These are phyloP conservation scores for Polytrichum formosum DNA, from an alignment of 225 moss, liverwort and hornwort species.

Conservation along the genomic window DNA sequence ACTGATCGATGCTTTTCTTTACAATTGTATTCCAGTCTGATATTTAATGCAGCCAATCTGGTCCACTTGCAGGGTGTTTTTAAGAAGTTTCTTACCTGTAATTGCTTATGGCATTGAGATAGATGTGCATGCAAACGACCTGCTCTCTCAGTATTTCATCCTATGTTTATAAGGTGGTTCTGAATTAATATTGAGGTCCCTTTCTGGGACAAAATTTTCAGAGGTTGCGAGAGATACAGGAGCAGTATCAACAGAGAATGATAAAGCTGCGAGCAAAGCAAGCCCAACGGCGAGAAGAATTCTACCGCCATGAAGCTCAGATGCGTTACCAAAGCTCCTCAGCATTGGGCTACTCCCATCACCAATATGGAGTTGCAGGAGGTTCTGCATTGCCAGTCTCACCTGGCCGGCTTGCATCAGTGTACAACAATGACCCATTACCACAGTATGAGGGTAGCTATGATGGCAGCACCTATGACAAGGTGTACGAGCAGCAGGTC, in stretches of 20 bases:
- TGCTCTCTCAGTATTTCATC: too few species aligned
- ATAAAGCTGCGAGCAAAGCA: conserved; percentile 84
- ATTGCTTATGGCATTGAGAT: too few species aligned
- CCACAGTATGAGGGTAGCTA: conserved; percentile 52
- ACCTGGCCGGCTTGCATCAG: conserved; percentile 33
- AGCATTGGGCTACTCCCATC: conserved; percentile 45
- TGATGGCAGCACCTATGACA: conserved; percentile 43
- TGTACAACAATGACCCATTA: conserved; percentile 30
- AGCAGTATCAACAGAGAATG: conserved; percentile 95
- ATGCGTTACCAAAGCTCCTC: conserved; percentile 79
- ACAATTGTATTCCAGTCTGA: too few species aligned
- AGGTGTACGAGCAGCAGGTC: conserved; percentile 38
- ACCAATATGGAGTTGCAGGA: conserved; percentile 42
- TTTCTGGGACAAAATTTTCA: conserved; percentile 27
- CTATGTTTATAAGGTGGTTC: too few species aligned
- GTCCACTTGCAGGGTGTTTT: too few species aligned
- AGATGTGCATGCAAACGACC: too few species aligned
- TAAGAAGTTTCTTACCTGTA: too few species aligned
- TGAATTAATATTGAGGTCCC: too few species aligned
- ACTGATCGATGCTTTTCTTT: too few species aligned
- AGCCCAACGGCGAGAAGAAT: conserved; percentile 86
- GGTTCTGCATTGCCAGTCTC: conserved; percentile 22
- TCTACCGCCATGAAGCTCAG: conserved; percentile 75
- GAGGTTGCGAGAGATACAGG: conserved; percentile 96
- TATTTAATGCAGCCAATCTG: too few species aligned